phyloP scores from a whole-genome alignment of 331 rosid genomes.

The Rosa hybrid region DNA sequence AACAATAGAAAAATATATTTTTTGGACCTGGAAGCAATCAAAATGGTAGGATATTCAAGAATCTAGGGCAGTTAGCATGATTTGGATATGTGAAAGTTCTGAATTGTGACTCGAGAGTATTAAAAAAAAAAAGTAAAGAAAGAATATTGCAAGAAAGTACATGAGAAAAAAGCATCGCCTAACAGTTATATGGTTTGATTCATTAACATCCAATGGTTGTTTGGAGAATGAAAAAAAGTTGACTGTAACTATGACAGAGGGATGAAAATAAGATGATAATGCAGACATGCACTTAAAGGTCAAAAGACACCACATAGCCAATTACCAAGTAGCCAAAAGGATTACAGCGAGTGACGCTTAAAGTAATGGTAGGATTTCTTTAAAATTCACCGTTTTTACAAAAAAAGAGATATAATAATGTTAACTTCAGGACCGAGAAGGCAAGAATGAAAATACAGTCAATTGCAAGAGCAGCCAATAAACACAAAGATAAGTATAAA shows the following conservation, averaged over 20 bases:
- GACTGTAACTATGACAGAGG: not conserved
- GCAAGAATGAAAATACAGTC: not conserved
- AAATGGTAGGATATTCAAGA: not conserved
- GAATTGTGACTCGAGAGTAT: not conserved
- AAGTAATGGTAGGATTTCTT: not conserved
- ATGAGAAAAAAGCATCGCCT: not conserved
- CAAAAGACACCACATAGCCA: not conserved
- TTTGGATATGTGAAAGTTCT: not conserved
- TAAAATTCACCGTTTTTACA: not conserved
- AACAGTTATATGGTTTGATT: not conserved
- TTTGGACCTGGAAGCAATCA: not conserved
- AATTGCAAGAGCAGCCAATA: not conserved
- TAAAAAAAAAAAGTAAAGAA: not conserved
- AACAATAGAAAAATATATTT: not conserved
- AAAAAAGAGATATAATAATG: not conserved
- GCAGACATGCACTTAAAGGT: not conserved
- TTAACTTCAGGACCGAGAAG: not conserved
- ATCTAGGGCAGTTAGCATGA: not conserved
- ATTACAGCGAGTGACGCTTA: not conserved
- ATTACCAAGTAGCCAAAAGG: not conserved
- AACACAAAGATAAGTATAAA: not conserved
- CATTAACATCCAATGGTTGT: not conserved
- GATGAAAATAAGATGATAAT: not conserved
- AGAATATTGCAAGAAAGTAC: not conserved
- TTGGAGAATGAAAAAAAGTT: not conserved